Evolutionary conservation across 352 stramenopile species (phyloP), one percentile per base, ranked within the genome.

Genomic region (Pythium apleroticum): DNA sequence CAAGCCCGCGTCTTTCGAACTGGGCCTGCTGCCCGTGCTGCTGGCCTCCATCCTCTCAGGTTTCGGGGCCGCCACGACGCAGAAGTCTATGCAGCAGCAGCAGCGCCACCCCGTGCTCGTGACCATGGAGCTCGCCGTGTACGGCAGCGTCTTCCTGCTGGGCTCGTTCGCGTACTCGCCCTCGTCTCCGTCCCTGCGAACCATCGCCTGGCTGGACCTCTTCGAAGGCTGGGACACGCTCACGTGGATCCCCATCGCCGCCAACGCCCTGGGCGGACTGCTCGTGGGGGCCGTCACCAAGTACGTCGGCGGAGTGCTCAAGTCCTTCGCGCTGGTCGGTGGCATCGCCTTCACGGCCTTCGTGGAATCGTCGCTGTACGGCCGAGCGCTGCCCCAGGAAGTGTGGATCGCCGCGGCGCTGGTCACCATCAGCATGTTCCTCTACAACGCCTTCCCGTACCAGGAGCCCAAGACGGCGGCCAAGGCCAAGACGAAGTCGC

Each of bases 241-340:
- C 62, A 96, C 87, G 24, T 72, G 92, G 37, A 81, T 97, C 30
- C 90, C 90, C 0, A 81, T 96, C 3, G 58, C 95, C 27, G 85
- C 74, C 53, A 94, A 94, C 60, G 89, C 89, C 1, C 46, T 89
- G 28, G 90, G 90, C 20, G 90, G 90, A 0, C 63, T 97, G 45
- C 72, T 97, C 27, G 90, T 97, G 11, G 89, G 90, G 35, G 83
- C 88, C 24, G 88, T 96, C 41, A 97, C 89, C 15, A 97, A 96
- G 65, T 75, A 96, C 58, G 81, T 93, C 7, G 90, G 90, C n/a
- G 90, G 88, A n/a, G 88, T 97, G 50, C 72, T 93, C 63, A 97
- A 97, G 69, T 93, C 86, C 5, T 97, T 96, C 53, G 84, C 88
- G 14, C 70, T 97, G 37, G 91, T 97, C 52, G 85, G 83, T 33